phyloP scores from a whole-genome alignment of 2,329 filamentous ascomycete genomes.

The Tolypocladium cylindrosporum region DNA sequence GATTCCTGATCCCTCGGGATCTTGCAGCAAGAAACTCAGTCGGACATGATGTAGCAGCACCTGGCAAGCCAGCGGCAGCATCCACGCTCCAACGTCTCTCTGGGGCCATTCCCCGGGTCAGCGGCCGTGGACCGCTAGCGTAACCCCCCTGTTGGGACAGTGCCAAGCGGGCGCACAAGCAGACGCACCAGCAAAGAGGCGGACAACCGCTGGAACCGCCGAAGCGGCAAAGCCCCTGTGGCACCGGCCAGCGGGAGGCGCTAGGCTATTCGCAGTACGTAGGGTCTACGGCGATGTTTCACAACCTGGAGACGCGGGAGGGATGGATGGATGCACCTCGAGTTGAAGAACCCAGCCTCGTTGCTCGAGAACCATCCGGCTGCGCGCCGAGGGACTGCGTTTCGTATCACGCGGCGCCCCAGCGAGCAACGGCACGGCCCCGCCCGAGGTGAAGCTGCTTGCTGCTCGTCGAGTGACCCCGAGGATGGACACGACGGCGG shows the following conservation, averaged over 20 bases:
- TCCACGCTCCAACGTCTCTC: background rate
- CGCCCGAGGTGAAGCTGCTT: background rate
- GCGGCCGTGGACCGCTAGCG: background rate
- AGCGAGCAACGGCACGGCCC: background rate
- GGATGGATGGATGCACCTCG: background rate
- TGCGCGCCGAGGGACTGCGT: background rate
- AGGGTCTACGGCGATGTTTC: background rate
- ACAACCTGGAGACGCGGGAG: background rate
- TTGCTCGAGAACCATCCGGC: background rate
- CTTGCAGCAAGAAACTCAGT: background rate
- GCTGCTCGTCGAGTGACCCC: background rate
- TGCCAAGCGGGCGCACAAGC: no score
- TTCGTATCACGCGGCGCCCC: background rate
- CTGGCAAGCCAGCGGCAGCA: background rate
- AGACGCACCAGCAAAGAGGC: no score
- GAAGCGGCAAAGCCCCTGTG: background rate
- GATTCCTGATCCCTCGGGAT: background rate
- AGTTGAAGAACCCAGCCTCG: background rate
- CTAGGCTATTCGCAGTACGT: background rate
- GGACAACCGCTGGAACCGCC: background rate
- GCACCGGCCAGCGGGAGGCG: background rate
- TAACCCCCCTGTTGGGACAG: no score
- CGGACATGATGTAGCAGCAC: background rate
- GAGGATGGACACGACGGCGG: background rate
- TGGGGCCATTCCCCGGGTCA: background rate